Evolutionary conservation across 257 asterid genomes (phyloP), one percentile per base, ranked within the genome.

Genomic region (Solanum acaule): DNA sequence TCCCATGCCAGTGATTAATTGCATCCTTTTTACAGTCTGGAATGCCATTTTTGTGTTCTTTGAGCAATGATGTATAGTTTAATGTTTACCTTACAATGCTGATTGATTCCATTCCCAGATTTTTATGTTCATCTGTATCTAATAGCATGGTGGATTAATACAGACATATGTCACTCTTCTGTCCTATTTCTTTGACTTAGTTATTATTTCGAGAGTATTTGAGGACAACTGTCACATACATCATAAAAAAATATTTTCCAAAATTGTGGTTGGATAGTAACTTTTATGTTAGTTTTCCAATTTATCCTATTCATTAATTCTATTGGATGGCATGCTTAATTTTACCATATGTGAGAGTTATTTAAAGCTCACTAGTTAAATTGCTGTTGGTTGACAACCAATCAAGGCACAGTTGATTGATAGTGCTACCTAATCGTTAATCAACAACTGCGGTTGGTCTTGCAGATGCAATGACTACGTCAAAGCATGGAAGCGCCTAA

Each of bases 401-500:
- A 81, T 46, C 59, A 35, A 81, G 86, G 86, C 65, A 79, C 15
- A 25, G 15, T 46, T 81, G 42, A 46, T 81, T 86, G 31, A 44
- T 73, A 22, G 18, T n/a, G 18, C 34, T 65, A 7, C 65, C 65
- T 65, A 37, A 37, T 63, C 22, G 2, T 44, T 85, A 85, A 67
- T 63, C 46, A 20, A 25, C 42, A 84, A 56, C 42, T 68, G 34
- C 88, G 90, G 88, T 83, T 87, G 29, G 42, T 34, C 79, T 83
- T 92, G 91, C 98, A 97, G 99, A 85, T 97, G 99, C 93, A 94
- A 94, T 94, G 98, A 95, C 92, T 97, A 97, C 93, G 99, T 96
- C 90, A 92, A 73, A 94, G 99, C 99, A 88, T 96, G 99, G 98
- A 97, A 97, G 94, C 95, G 98, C 89, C 96, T 97, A 68, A 91